Evolutionary conservation across 2,329 filamentous ascomycete species (phyloP).

Genomic region (Nemania abortiva): DNA sequence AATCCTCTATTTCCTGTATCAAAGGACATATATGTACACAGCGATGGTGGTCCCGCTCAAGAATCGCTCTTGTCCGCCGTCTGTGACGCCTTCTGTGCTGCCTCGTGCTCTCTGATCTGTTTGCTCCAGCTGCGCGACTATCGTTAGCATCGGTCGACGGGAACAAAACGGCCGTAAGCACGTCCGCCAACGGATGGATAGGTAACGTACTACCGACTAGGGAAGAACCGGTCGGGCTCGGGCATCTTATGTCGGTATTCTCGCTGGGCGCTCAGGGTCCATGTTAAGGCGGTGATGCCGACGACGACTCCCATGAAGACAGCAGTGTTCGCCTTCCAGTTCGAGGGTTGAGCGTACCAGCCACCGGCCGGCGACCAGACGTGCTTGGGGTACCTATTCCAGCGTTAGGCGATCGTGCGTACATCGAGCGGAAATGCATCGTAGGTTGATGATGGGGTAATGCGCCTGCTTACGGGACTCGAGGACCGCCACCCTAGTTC

Average conservation of each 20-base stretch:
- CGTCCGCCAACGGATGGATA: background rate
- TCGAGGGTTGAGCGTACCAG: slow-evolving; percentile 94
- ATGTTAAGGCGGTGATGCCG: slow-evolving; percentile 75
- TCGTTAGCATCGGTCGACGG: slow-evolving; percentile 28
- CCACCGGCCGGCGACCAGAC: slow-evolving; percentile 99
- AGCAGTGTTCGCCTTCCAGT: slow-evolving; percentile 94
- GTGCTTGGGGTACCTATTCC: slow-evolving; percentile 89
- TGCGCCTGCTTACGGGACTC: slow-evolving; percentile 63
- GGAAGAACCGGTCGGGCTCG: slow-evolving; percentile 82
- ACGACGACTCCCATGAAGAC: slow-evolving; percentile 76
- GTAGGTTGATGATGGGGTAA: slow-evolving; percentile 11
- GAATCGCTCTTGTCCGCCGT: slow-evolving; percentile 47
- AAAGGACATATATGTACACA: slow-evolving; percentile 44
- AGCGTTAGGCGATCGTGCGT: slow-evolving; percentile 35
- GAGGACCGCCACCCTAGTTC: slow-evolving; percentile 78
- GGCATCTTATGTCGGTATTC: slow-evolving; percentile 83
- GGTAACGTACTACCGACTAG: slow-evolving; percentile 80
- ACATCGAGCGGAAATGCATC: slow-evolving; percentile 13
- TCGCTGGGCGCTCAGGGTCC: slow-evolving; percentile 78
- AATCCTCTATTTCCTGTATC: slow-evolving; percentile 38
- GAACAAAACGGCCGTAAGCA: too few species aligned
- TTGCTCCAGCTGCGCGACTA: slow-evolving; percentile 56
- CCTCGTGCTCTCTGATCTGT: slow-evolving; percentile 61
- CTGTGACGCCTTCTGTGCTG: slow-evolving; percentile 53
- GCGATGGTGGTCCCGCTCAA: slow-evolving; percentile 34